Conservation (phyloP, 805 yeast species). For the Metschnikowia aberdeeniae region DNA sequence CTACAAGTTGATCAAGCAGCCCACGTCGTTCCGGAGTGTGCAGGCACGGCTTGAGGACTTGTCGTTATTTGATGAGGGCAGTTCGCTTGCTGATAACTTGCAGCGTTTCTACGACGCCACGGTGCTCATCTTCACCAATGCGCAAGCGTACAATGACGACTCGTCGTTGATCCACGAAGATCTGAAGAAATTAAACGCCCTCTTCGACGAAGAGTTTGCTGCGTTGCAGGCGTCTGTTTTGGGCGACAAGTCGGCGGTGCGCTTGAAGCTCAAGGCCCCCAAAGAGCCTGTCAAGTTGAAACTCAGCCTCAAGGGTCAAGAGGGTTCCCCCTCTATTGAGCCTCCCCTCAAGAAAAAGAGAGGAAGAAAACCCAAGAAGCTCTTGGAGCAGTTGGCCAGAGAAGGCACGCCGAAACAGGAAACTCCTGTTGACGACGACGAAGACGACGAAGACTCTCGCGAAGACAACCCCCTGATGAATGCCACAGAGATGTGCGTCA, state of each 20-base stretch:
- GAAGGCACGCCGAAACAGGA: conserved; percentile 13
- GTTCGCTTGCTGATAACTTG: conserved; percentile 41
- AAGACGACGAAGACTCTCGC: conserved; percentile 7
- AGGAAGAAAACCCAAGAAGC: conserved; percentile 22
- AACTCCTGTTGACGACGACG: conserved; percentile 7
- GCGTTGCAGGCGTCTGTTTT: conserved; percentile 25
- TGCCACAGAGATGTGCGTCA: conserved; percentile 14
- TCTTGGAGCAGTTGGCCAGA: conserved; percentile 17
- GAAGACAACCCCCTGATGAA: conserved; percentile 5
- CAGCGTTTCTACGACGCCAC: conserved; percentile 58
- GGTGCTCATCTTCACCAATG: conserved; percentile 68
- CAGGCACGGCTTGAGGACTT: conserved; percentile 48
- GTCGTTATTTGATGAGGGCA: conserved; percentile 30
- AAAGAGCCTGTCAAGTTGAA: conserved; percentile 25
- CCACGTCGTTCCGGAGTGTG: conserved; percentile 68
- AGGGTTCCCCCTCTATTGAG: conserved; percentile 9
- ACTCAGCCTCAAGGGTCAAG: conserved; percentile 23
- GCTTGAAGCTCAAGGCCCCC: conserved; percentile 25
- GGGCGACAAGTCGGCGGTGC: conserved; percentile 20
- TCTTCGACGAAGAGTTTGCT: conserved; percentile 42
- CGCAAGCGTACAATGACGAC: conserved; percentile 72
- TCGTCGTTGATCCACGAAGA: conserved; percentile 69
- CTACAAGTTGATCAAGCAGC: conserved; percentile 63
- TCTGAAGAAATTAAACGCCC: conserved; percentile 55
- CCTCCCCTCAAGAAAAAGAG: conserved; percentile 19